Base-by-base conservation (phyloP, 805 yeast genomes). In the Citeromyces matritensis region DNA sequence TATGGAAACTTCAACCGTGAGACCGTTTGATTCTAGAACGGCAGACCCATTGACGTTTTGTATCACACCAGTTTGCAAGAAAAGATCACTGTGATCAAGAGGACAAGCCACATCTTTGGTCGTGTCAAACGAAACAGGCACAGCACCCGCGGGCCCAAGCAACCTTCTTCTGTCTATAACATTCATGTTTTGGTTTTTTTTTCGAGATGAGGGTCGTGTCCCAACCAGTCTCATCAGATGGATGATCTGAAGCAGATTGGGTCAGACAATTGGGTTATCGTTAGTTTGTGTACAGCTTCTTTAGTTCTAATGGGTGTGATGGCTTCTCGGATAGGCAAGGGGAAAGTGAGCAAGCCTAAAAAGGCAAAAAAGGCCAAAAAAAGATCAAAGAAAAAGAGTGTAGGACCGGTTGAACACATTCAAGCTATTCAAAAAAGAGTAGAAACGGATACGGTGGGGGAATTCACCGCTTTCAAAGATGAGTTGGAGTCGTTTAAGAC, bases 41-140 rank as follows among this genome's bases (percentile, higher is more conserved):
- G 93, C 68, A 13, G 94, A 83, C 3, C 97, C 96, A 43, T 73
- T 74, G 33, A 85, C 74, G 43, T 79, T 79, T 23, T 70, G 63
- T 23, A 80, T 63, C 24, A 75, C 55, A 5, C 83, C 82, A 6
- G 78, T 70, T 42, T 73, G 63, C 23, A 77, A 51, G 54, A 65
- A 83, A 28, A 76, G 58, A 34, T 4, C 29, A 43, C 63, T 45
- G 43, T 53, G 50, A 27, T 47, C 58, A 26, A 40, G 39, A 25
- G 40, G n/a, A n/a, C n/a, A n/a, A n/a, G n/a, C n/a, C n/a, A 35
- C 46, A 3, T 37, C 42, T 5, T 39, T 42, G 4, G 41, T 38
- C 9, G 44, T 37, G 5, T 48, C 57, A 39, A 69, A 64, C 0
- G 47, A 50, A 9, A 78, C 47, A 2, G 72, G 70, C 31, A 58